phyloP scores from a whole-genome alignment of 768 basidiomycete species.

The Sarcodon sp. region DNA sequence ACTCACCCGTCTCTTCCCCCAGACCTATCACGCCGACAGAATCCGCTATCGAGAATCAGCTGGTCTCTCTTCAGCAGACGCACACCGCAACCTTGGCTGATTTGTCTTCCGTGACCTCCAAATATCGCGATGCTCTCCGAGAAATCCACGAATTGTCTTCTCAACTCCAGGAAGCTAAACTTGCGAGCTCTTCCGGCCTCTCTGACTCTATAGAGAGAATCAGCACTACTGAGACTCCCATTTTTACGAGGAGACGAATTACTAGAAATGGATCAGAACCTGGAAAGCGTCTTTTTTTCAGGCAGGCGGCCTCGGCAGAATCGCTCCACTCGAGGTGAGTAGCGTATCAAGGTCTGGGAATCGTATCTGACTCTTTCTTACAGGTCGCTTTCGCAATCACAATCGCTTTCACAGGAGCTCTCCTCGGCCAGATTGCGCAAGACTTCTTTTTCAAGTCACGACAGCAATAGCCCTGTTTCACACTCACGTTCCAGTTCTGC shows the following conservation, averaged over 20 bases:
- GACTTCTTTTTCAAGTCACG: conserved; percentile 61
- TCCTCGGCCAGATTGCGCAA: conserved; percentile 82
- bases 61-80: conserved; percentile 67
- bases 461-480: conserved; percentile 53
- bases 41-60: conserved; percentile 40
- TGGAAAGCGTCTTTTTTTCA: conserved; percentile 71
- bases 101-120: conserved; percentile 61
- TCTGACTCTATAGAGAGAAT: conserved; percentile 25
- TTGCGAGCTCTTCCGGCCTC: conserved; percentile 32
- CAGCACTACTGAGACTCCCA: conserved; percentile 29
- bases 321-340: conserved; percentile 76
- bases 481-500: conserved; percentile 33
- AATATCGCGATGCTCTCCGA: conserved; percentile 80
- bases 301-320: conserved; percentile 77
- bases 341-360: conserved; percentile 2
- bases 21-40: conserved; percentile 17
- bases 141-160: conserved; percentile 89
- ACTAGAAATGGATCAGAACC: conserved; percentile 8
- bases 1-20: conserved; percentile 11
- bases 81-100: conserved; percentile 73
- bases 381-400: conserved; percentile 87
- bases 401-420: conserved; percentile 95
- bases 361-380: conserved; percentile 6
- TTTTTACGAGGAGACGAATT: conserved; percentile 40
- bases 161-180: conserved; percentile 82